A percentile compares a stretch with the other conserved stretches of the same genome.
These are phyloP conservation scores for Diutina sp. DNA, from an alignment of 1,139 yeast genomes.

Conservation along the genomic window DNA sequence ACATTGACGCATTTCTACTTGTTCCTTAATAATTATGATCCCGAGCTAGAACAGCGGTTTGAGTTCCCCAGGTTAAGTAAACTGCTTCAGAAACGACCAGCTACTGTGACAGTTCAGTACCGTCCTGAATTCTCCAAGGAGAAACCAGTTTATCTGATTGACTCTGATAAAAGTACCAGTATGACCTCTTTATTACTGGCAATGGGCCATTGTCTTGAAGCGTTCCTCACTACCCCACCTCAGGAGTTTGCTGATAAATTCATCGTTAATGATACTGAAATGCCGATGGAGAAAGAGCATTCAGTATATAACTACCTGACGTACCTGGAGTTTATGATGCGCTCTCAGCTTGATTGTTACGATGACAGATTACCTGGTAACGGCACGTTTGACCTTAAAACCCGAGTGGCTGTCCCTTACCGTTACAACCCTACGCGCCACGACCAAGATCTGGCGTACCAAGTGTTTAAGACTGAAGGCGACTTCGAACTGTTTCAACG, in stretches of 20 bases:
- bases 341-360: constrained; percentile 85
- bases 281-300: neutral
- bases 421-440: constrained; percentile 56
- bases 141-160: constrained; percentile 43
- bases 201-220: constrained; percentile 71
- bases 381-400: constrained; percentile 86
- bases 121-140: neutral
- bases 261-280: neutral
- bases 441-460: constrained; percentile 24
- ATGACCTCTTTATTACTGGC: constrained; percentile 60
- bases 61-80: constrained; percentile 24
- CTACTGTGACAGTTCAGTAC: constrained; percentile 26
- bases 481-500: constrained; percentile 65
- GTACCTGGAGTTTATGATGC: constrained; percentile 56
- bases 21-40: constrained; percentile 40
- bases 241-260: constrained; percentile 27
- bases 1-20: constrained; percentile 66
- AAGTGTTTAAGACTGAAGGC: constrained; percentile 49
- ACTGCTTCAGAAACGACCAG: constrained; percentile 19
- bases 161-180: constrained; percentile 58
- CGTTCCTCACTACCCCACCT: constrained; percentile 51
- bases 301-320: constrained; percentile 59
- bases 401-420: constrained; percentile 81
- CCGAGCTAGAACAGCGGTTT: constrained; percentile 12
- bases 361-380: constrained; percentile 74